Evolutionary conservation across 176 grass and related monocot genomes (phyloP), one percentile per base, ranked within the genome.

Genomic region (Ampelocalamus luodianensis): DNA sequence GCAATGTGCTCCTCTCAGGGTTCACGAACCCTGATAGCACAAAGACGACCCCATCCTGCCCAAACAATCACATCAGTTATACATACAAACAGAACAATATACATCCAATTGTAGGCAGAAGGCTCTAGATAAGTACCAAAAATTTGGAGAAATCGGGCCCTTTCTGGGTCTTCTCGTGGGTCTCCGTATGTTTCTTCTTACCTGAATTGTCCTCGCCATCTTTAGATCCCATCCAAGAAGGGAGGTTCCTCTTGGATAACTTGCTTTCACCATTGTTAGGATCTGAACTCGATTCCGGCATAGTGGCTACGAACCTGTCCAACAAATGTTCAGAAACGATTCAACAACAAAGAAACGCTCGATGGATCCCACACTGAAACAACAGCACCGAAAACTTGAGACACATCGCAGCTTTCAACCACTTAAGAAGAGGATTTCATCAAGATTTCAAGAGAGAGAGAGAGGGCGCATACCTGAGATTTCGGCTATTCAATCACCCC

Each of bases 11-110:
- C 65, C 97, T 92, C 82, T 96, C 90, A 51, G 97, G 90, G 79
- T 99, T 99, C 40, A 96, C 90, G 72, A 99, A 96, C 82, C 92
- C 93, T 72, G 97, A 96, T 8, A 99, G 65, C 17, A 55, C 90
- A 82, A 99, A 90, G 13, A 90, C n/a, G 17, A 96, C 92, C 12
- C 97, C 93, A 8, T 99, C 91, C 93, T 99, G 71, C 36, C 20
- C 54, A 90, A 80, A 68, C 9, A 32, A 36, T 60, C 17, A 61
- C 5, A 36, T 10, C 65, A 64, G 45, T 18, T 1, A 48, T 0
- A 20, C 44, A 79, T 10, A 11, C 20, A 64, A 39, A 59, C 7
- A 38, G 34, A 62, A 36, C 64, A 76, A 5, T 62, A 56, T 23
- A 36, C 48, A 54, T 32, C 50, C 37, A 4, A 46, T 15, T 72